A percentile compares a stretch with the other conserved stretches of the same genome.
phyloP scores from a whole-genome alignment of 2,329 filamentous ascomycete genomes.

The Plectosphaerella plurivora region DNA sequence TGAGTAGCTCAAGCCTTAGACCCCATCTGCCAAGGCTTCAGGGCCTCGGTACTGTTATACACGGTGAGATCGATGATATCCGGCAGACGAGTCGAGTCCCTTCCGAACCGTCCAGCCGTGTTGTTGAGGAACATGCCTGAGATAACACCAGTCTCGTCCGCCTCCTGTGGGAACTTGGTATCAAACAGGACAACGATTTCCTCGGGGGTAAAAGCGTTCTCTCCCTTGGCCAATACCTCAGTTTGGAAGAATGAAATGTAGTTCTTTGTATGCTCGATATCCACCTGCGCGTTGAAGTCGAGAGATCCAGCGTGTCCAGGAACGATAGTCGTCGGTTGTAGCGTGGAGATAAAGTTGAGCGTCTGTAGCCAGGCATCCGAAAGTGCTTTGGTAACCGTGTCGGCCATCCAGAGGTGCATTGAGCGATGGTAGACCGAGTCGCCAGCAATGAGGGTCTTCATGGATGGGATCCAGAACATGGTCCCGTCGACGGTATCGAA shows the following conservation, averaged over 20 bases:
- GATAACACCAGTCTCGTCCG: no score
- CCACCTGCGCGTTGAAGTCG: background rate
- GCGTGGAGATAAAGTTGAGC: constrained; percentile 2
- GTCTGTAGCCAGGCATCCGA: constrained; percentile 5
- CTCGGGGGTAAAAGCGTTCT: constrained; percentile 2
- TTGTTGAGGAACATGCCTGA: no score
- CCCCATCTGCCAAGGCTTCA: constrained; percentile 5
- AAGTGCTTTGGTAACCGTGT: constrained; percentile 4
- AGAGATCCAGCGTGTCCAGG: constrained; percentile 3
- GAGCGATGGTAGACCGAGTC: constrained; percentile 6
- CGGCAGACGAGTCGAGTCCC: no score
- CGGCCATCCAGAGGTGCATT: constrained; percentile 8
- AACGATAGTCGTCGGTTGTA: background rate
- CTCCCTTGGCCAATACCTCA: constrained; percentile 3
- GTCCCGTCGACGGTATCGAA: constrained; percentile 5
- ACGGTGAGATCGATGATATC: no score
- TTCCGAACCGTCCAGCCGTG: no score
- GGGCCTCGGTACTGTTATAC: background rate
- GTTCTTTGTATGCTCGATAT: constrained; percentile 3
- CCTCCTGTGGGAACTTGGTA: background rate
- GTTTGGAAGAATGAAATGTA: constrained; percentile 7
- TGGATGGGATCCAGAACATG: constrained; percentile 5
- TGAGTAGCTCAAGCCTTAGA: no score
- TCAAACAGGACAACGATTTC: constrained; percentile 3
- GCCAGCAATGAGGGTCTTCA: constrained; percentile 4